Conservation (phyloP, 2,329 filamentous ascomycete genomes). For the Davidsoniella neocaledoniae region DNA sequence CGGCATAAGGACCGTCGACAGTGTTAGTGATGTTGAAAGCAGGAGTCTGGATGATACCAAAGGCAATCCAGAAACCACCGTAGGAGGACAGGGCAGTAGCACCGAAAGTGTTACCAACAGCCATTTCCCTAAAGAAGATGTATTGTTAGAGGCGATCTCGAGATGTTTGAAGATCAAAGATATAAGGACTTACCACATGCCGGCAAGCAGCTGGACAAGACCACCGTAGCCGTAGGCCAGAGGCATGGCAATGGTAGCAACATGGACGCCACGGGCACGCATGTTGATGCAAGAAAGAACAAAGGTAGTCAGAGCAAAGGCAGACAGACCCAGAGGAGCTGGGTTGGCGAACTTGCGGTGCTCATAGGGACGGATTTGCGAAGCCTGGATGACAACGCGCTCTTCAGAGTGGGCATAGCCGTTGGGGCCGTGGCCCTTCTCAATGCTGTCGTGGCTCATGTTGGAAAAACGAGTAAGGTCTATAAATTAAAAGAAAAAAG, state of each 20-base stretch:
- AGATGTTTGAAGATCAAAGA: background rate
- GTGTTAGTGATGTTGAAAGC: constrained; percentile 39
- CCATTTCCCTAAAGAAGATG: constrained; percentile 47
- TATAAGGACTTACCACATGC: constrained; percentile 55
- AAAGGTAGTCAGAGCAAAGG: constrained; percentile 72
- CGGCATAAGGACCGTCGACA: constrained; percentile 27
- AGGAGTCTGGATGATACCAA: constrained; percentile 55
- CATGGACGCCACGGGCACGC: constrained; percentile 38
- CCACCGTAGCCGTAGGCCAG: constrained; percentile 62
- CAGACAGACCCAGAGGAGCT: constrained; percentile 57
- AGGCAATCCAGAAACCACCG: constrained; percentile 69
- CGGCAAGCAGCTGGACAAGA: constrained; percentile 60
- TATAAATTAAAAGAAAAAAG: constrained; percentile 3
- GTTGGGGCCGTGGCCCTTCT: constrained; percentile 11
- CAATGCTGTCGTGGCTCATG: constrained; percentile 11
- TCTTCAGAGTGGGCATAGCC: constrained; percentile 7
- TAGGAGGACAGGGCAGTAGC: constrained; percentile 68
- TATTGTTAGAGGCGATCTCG: background rate
- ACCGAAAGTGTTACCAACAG: constrained; percentile 74
- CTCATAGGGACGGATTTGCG: constrained; percentile 44
- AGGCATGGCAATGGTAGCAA: constrained; percentile 50
- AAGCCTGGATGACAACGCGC: constrained; percentile 38
- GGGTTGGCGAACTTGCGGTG: constrained; percentile 66
- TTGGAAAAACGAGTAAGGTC: constrained; percentile 12
- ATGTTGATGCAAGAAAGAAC: constrained; percentile 62